Conservation (phyloP, 208 protist species). For the Acanthamoeba lenticulata region DNA sequence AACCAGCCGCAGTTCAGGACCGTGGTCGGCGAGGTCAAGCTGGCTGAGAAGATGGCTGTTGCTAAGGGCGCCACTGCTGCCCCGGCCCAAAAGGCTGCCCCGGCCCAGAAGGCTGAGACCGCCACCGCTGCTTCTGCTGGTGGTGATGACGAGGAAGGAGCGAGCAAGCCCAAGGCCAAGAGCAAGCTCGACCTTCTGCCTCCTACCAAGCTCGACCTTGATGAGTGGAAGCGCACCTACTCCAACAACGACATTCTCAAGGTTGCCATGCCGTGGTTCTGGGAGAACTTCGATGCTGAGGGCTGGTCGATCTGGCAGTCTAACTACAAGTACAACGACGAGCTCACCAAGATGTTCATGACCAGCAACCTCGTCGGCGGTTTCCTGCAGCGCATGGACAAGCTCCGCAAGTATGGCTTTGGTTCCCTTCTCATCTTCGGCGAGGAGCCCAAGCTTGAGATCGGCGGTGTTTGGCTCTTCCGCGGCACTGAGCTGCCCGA, state of each 20-base stretch:
- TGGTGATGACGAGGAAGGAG: constrained; percentile 14
- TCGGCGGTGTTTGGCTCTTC: constrained; percentile 82
- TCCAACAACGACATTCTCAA: constrained; percentile 82
- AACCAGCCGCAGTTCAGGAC: constrained; percentile 84
- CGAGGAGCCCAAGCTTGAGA: constrained; percentile 72
- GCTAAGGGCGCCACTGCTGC: constrained; percentile 47
- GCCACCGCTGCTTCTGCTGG: constrained; percentile 65
- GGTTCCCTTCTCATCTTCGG: constrained; percentile 80
- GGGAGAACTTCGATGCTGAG: constrained; percentile 78
- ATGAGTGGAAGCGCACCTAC: constrained; percentile 85
- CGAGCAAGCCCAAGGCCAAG: constrained; percentile 70
- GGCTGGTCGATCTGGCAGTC: constrained; percentile 81
- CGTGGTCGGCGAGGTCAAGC: constrained; percentile 79
- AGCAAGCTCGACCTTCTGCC: constrained; percentile 76
- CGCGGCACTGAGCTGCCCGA: constrained; percentile 79
- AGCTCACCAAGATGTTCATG: constrained; percentile 80
- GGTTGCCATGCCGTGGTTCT: constrained; percentile 84
- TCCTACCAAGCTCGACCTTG: constrained; percentile 73
- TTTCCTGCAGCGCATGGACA: constrained; percentile 84
- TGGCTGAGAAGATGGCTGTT: constrained; percentile 71
- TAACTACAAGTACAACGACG: constrained; percentile 82
- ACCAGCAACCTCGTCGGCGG: constrained; percentile 84
- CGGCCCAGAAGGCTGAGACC: constrained; percentile 78
- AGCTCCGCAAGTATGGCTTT: constrained; percentile 86
- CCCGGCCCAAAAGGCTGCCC: not conserved